Evolutionary conservation across 352 stramenopile genomes (phyloP).

Genomic region (Phytophthora constricta): DNA sequence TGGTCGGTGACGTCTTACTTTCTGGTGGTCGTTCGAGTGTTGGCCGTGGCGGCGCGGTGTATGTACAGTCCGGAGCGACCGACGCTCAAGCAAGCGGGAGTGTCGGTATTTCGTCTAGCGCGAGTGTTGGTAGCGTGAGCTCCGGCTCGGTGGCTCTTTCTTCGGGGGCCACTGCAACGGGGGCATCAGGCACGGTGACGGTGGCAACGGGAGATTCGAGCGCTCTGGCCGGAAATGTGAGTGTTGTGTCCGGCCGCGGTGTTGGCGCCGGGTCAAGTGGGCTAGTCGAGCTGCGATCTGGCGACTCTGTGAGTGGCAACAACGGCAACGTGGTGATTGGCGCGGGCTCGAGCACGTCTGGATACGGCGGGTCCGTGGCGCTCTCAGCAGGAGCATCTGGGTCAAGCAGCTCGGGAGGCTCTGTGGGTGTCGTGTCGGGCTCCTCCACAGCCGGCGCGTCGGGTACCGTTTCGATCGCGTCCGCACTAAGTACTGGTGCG

Average conservation of each 20-base stretch:
- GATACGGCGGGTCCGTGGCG: conserved; percentile 24
- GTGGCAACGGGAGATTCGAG: conserved; percentile 13
- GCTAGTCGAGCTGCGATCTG: conserved; percentile 6
- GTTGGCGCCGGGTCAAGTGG: conserved; percentile 6
- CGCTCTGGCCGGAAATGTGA: conserved; percentile 1
- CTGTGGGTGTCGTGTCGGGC: conserved; percentile 21
- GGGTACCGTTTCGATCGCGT: conserved; percentile 23
- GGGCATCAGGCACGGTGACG: conserved; percentile 6
- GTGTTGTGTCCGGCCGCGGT: conserved; percentile 6
- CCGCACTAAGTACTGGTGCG: conserved; percentile 9
- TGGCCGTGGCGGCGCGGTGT: conserved; percentile 18
- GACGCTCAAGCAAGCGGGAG: conserved; percentile 11
- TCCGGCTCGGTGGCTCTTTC: conserved; percentile 21
- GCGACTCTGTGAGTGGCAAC: conserved; percentile 5
- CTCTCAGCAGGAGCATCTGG: conserved; percentile 13
- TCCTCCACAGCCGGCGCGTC: conserved; percentile 13
- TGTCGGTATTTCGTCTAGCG: conserved; percentile 9
- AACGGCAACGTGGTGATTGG: conserved; percentile 21
- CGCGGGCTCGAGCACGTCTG: conserved; percentile 19
- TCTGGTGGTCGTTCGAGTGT: conserved; percentile 25
- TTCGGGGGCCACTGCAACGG: conserved; percentile 16
- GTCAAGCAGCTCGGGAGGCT: conserved; percentile 17
- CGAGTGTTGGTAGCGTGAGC: conserved; percentile 7
- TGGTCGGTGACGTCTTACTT: conserved; percentile 27
- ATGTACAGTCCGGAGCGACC: conserved; percentile 25